phyloP scores from a whole-genome alignment of 495 filamentous ascomycete genomes.

The Xylaria nigripes region DNA sequence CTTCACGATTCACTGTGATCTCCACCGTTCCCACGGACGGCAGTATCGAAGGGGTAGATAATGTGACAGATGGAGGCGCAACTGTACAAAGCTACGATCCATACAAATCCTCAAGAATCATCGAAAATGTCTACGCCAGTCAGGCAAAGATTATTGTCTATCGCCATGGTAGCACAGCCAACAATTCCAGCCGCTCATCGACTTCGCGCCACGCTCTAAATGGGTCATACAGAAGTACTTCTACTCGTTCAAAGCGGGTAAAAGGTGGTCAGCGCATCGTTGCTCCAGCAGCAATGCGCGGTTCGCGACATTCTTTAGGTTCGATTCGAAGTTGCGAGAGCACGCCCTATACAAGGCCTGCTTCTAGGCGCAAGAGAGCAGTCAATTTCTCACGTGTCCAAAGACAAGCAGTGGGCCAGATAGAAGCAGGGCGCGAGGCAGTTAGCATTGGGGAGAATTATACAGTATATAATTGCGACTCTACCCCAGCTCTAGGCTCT shows the following conservation, averaged over 20 bases:
- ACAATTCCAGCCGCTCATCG: constrained; percentile 18
- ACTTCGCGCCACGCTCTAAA: constrained; percentile 10
- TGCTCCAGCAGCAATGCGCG: constrained; percentile 3
- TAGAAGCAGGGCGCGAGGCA: constrained; percentile 14
- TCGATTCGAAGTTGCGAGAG: constrained; percentile 53
- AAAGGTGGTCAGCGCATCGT: constrained; percentile 6
- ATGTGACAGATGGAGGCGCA: constrained; percentile 18
- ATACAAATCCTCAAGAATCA: constrained; percentile 58
- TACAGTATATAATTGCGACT: constrained; percentile 15
- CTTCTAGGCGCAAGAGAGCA: constrained; percentile 59
- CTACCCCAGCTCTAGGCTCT: constrained; percentile 7
- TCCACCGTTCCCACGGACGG: constrained; percentile 43
- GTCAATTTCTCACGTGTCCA: constrained; percentile 68
- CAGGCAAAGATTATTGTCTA: constrained; percentile 60
- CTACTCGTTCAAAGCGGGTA: constrained; percentile 14
- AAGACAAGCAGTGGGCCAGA: constrained; percentile 25
- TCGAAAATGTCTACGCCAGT: constrained; percentile 33
- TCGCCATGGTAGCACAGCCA: constrained; percentile 30
- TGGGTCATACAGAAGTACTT: constrained; percentile 17
- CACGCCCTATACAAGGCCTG: constrained; percentile 39
- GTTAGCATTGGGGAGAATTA: constrained; percentile 24
- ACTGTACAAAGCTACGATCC: constrained; percentile 67
- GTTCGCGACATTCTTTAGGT: constrained; percentile 42
- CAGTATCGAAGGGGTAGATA: constrained; percentile 14
- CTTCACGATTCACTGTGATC: constrained; percentile 65